Base-by-base conservation (phyloP, 139 green algal species). In the Chloropicon primus region DNA sequence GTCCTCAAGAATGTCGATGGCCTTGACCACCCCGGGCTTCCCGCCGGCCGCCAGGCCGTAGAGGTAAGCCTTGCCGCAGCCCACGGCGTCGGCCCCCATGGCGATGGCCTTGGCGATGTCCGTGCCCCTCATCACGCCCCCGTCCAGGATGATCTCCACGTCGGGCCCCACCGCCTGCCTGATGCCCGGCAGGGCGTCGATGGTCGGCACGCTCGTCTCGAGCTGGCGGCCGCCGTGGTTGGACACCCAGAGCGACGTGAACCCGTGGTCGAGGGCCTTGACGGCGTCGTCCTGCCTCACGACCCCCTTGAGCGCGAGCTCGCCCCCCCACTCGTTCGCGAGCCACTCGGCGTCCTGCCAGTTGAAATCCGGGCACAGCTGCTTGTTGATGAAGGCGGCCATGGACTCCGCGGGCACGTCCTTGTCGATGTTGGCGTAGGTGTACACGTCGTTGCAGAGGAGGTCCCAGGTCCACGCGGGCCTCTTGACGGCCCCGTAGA, bases 301-400 rank as follows among this genome's bases (percentile, higher is more conserved):
- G 17, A 24, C 76, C 76, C 23, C 76, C 23, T 27, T 62, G 54
- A 25, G 28, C 54, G 75, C 71, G 21, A 83, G 24, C 74, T 54
- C 26, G 3, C 74, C 74, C 23, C 29, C 74, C 78, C 78, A 82
- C 78, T 82, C 41, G 25, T 73, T 25, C 2, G 26, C 28, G n/a
- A 82, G 62, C 78, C 73, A 78, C 74, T 82, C 74, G 2, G 78
- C 78, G 28, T 82, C 78, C 23, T 82, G 22, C 78, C 78, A 82
- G 25, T 25, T 71, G 74, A 82, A 82, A 1, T 62, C 71, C 3
- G 78, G 71, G 24, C 73, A 29, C 25, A 82, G 77, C 73, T 27
- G 27, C 2, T 54, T 28, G 76, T 1, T 72, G 2, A 80, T 74
- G 76, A 71, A 77, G 26, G 25, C 25, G 23, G 53, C 62, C 76